Percentiles rank a stretch among this genome's conserved stretches.
phyloP scores from a whole-genome alignment of 1,139 yeast species.

The Ogataea hybrid region DNA sequence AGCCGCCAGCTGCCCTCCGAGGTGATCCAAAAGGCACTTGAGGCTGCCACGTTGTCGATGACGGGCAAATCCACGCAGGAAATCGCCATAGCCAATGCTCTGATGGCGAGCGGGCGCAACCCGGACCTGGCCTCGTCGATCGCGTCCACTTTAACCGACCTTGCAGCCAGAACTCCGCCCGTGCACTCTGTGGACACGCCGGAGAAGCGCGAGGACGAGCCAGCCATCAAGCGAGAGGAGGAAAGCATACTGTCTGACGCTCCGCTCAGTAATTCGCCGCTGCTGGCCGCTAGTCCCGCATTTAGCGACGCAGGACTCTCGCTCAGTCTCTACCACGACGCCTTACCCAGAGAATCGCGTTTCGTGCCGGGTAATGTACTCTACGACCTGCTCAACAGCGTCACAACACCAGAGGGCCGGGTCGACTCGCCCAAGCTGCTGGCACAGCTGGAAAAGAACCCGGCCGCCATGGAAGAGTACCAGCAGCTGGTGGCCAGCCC shows the following conservation, averaged over 20 bases:
- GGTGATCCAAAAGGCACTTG: slow-evolving; percentile 42
- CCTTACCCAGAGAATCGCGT: slow-evolving; percentile 8
- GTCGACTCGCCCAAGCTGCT: slow-evolving; percentile 24
- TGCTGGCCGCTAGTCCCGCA: slow-evolving; percentile 15
- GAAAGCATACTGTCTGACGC: slow-evolving; percentile 11
- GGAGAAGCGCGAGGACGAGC: slow-evolving; percentile 1
- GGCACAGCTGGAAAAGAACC: slow-evolving; percentile 22
- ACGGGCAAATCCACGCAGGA: slow-evolving; percentile 51
- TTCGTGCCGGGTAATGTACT: slow-evolving; percentile 22
- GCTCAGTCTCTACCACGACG: slow-evolving; percentile 16
- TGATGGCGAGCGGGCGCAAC: slow-evolving; percentile 49
- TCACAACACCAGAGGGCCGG: slow-evolving; percentile 18
- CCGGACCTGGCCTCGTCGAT: slow-evolving; percentile 37
- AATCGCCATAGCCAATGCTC: slow-evolving; percentile 46
- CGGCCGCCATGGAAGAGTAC: slow-evolving; percentile 23
- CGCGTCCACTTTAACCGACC: slow-evolving; percentile 24
- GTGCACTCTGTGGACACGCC: neutral
- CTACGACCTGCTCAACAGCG: slow-evolving; percentile 20
- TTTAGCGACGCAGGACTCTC: slow-evolving; percentile 12
- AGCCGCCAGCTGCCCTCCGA: slow-evolving; percentile 5
- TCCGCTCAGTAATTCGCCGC: slow-evolving; percentile 9
- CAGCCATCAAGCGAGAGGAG: slow-evolving; percentile 12
- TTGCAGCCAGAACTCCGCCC: slow-evolving; percentile 12
- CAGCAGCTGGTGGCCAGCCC: slow-evolving; percentile 20
- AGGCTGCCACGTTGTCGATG: slow-evolving; percentile 51